A percentile compares a stretch with the other conserved stretches of the same genome.
Evolutionary conservation across 768 basidiomycete species (phyloP).

Genomic region (Goffeauzyma gilvescens): DNA sequence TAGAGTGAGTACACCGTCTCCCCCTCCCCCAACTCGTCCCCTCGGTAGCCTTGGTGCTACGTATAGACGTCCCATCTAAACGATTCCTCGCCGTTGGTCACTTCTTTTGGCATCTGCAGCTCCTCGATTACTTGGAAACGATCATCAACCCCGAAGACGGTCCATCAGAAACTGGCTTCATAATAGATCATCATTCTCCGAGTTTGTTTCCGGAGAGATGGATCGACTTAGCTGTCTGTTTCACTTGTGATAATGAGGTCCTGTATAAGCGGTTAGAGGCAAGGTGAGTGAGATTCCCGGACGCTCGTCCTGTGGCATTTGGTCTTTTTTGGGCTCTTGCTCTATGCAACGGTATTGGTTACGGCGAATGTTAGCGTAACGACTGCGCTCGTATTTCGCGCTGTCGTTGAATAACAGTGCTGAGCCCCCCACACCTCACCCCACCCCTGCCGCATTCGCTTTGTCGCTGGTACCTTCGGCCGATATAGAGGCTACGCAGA

Average conservation of each 20-base stretch:
- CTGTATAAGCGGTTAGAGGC: conserved; percentile 83
- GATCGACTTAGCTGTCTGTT: conserved; percentile 83
- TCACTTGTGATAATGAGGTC: conserved; percentile 67
- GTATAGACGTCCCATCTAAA: no score
- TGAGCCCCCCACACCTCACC: not conserved
- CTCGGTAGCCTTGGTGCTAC: no score
- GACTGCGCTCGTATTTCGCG: no score
- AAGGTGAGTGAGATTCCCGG: conserved; percentile 55
- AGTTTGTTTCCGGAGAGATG: conserved; percentile 75
- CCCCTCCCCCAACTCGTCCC: no score
- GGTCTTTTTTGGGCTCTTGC: no score
- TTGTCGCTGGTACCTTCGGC: not conserved
- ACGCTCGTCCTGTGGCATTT: no score
- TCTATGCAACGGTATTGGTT: no score
- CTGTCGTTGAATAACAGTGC: no score
- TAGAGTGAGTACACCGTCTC: conserved; percentile 60
- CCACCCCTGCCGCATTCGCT: not conserved
- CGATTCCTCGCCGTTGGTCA: no score
- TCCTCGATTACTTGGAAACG: conserved; percentile 73
- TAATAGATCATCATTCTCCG: conserved; percentile 31
- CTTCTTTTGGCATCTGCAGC: no score
- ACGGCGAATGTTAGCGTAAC: no score
- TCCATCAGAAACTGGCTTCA: conserved; percentile 21
- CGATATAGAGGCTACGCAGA: conserved; percentile 55
- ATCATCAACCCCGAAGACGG: conserved; percentile 9